Evolutionary conservation across 2,329 filamentous ascomycete species (phyloP), one percentile per base, ranked within the genome.

Genomic region (Endocalyx cinctus): DNA sequence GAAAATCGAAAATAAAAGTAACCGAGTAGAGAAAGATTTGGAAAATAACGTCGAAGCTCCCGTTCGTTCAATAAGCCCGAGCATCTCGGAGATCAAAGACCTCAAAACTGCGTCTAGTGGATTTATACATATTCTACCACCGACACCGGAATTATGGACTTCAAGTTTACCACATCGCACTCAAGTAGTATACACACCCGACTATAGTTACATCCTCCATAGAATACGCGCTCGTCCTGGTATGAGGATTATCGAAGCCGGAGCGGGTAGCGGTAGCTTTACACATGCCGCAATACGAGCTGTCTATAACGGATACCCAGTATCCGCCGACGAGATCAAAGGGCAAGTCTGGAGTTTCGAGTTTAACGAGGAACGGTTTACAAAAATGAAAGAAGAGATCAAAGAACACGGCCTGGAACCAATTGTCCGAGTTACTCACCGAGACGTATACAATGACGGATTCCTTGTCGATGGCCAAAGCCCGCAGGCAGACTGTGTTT

Each of bases 131-230:
- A 66, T 92, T 13, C 67, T 92, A 12, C 80, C 81, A 10, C 86
- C 86, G 0, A 88, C 85, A 1, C 85, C 86, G 5, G 86, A 92
- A 58, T 70, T 85, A 15, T 92, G 86, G 86, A 92, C 86, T 0
- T 74, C 76, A 34, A 86, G 82, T 37, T 62, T 92, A 29, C 86
- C 86, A 2, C 86, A 92, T 55, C 72, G 86, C 40, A 92, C 86
- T 0, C 86, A 92, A 54, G 86, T 92, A 23, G 86, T 92, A 33
- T 92, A 92, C 57, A 89, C 84, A 0, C 84, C 85, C 12, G 86
- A 92, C 57, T 89, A 88, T 62, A 89, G 85, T 63, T 92, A 88
- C 54, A 78, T 92, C 30, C 66, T 92, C 10, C 84, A 89, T 50
- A 72, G 84, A 20, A 73, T 92, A 49, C 74, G 83, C 19, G 84